Base-by-base conservation (phyloP, 495 filamentous ascomycete species). In the Neurospora terricola region DNA sequence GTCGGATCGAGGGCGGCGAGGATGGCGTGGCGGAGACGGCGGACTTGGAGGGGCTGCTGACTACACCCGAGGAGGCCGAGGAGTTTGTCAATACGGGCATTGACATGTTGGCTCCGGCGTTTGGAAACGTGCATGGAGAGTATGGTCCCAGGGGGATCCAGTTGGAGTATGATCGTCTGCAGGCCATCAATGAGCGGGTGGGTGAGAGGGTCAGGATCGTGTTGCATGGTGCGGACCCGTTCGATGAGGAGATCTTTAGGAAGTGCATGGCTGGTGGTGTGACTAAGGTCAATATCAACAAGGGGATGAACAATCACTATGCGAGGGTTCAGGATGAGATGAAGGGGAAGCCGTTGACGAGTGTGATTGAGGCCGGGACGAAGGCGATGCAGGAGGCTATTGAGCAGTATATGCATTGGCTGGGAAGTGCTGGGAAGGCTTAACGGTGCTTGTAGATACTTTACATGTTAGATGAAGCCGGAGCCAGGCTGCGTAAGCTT, bases 111-210 rank as follows among this genome's bases (percentile, higher is more conserved):
- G 93, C 92, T 12, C 93, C 93, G 0, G 91, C 92, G 10, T 95
- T 96, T 80, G 93, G 92, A 4, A 95, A 95, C 79, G 91, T 96
- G 43, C 92, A 95, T 83, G 93, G 93, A 7, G 89, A 91, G 76
- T 96, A 95, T 81, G 92, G 92, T 0, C 88, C 90, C 0, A 80
- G 90, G 12, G 92, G 92, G 0, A 91, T 93, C 36, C 87, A 87
- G 83, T 78, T 93, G 48, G 91, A 94, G 79, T 94, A 91, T 81
- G 89, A 91, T 38, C 83, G 91, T 37, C 81, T 96, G 70, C 78
- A 87, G 75, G 80, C 80, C 12, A 92, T 96, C 78, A 86, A 89
- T 72, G 80, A 88, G 73, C 82, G 83, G 27, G 90, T 92, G 3
- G 89, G 90, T 38, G 84, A 87, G 59, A 78, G 84, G 69, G 91